Conservation (phyloP, 805 yeast genomes). For the Yamadazyma laniorum region DNA sequence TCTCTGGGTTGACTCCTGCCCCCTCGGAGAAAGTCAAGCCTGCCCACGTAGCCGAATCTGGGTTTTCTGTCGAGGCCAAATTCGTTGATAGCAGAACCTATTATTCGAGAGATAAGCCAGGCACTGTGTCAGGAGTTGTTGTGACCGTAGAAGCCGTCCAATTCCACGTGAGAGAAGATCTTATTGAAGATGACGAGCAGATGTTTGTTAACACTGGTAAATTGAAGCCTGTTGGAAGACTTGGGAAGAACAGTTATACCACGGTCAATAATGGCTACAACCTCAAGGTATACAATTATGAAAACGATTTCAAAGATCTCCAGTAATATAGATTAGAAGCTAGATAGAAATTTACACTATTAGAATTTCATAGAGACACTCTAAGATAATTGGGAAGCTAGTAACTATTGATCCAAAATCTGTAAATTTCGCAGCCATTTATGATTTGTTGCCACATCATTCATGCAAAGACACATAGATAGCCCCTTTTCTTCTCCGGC, state of each 20-base stretch:
- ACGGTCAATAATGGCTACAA: constrained; percentile 47
- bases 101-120: constrained; percentile 39
- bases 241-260: constrained; percentile 48
- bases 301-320: constrained; percentile 11
- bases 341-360: too few species aligned
- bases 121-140: constrained; percentile 35
- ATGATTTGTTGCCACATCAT: too few species aligned
- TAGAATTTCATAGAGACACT: constrained; percentile 6
- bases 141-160: constrained; percentile 54
- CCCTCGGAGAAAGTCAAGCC: constrained; percentile 48
- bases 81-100: constrained; percentile 44
- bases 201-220: constrained; percentile 44
- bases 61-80: constrained; percentile 57
- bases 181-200: constrained; percentile 36
- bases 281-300: constrained; percentile 42
- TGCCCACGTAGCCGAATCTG: constrained; percentile 59
- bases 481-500: too few species aligned
- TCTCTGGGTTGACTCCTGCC: constrained; percentile 51
- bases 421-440: constrained; percentile 7
- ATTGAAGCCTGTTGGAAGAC: constrained; percentile 52
- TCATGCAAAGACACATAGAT: too few species aligned
- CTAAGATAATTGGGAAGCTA: background rate
- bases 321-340: too few species aligned
- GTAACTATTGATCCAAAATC: too few species aligned
- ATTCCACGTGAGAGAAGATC: constrained; percentile 58